phyloP scores from a whole-genome alignment of 1,284 basidiomycete genomes.

The Vanrija pseudolonga region DNA sequence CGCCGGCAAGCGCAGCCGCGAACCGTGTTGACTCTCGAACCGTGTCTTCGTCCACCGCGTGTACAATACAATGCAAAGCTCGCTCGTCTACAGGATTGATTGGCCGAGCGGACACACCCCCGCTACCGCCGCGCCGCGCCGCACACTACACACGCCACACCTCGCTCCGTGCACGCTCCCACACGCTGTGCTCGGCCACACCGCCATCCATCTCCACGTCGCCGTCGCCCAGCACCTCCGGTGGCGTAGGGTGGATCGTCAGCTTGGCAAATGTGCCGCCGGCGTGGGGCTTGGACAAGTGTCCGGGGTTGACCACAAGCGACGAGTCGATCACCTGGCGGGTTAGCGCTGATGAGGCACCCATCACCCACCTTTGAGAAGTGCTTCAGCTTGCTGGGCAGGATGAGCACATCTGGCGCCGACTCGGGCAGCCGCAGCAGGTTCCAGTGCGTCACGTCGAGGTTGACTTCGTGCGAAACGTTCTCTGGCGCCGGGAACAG shows the following conservation, averaged over 20 bases:
- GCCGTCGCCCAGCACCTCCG: slow-evolving; percentile 18
- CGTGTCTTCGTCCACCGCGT: no score
- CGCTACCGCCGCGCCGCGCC: no score
- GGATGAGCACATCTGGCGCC: slow-evolving; percentile 74
- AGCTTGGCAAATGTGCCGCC: slow-evolving; percentile 50
- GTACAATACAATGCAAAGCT: no score
- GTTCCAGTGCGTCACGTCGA: slow-evolving; percentile 71
- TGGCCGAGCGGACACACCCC: no score
- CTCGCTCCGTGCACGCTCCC: slow-evolving; percentile 46
- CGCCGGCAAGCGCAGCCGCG: no score
- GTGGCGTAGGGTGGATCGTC: slow-evolving; percentile 38
- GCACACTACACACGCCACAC: slow-evolving; percentile 38
- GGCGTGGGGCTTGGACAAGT: slow-evolving; percentile 35
- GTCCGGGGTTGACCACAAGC: slow-evolving; percentile 48
- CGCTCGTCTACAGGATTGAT: no score
- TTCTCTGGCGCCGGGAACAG: slow-evolving; percentile 80
- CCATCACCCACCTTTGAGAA: slow-evolving; percentile 68
- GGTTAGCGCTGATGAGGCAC: not conserved
- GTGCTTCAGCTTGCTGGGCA: slow-evolving; percentile 79
- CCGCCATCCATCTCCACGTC: slow-evolving; percentile 22
- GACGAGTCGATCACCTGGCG: slow-evolving; percentile 48
- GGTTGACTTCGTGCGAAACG: slow-evolving; percentile 70
- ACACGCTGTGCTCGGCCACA: slow-evolving; percentile 38
- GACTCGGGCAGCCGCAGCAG: slow-evolving; percentile 47
- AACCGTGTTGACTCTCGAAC: no score